Percentiles rank a stretch among this genome's conserved stretches.
These are phyloP conservation scores for Exophiala spinifera DNA, from an alignment of 2,329 filamentous ascomycete species.

Conservation along the genomic window DNA sequence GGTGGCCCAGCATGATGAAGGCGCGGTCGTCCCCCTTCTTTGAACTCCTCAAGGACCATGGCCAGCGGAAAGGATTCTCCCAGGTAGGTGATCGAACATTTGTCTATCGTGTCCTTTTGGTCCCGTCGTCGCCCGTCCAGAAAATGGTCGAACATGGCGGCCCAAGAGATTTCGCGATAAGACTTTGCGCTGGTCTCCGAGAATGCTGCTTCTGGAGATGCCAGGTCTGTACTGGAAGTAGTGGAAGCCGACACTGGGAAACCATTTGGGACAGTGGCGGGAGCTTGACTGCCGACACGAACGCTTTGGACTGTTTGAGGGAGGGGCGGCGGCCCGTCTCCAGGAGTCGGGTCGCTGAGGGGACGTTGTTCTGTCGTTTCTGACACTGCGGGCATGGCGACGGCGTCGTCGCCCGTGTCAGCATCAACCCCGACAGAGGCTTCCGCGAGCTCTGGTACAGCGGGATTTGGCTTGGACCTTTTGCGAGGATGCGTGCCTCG, in stretches of 20 bases:
- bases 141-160: constrained; percentile 10
- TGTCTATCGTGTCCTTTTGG: constrained; percentile 8
- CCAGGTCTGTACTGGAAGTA: constrained; percentile 2
- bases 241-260: background rate
- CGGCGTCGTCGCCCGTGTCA: constrained; percentile 1
- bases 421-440: constrained; percentile 1
- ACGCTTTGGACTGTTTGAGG: background rate
- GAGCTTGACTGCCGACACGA: background rate
- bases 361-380: constrained; percentile 3
- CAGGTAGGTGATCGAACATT: constrained; percentile 10
- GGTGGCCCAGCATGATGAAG: constrained; percentile 11
- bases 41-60: constrained; percentile 11
- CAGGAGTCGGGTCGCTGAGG: background rate
- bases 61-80: constrained; percentile 12
- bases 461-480: constrained; percentile 7
- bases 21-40: constrained; percentile 6
- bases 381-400: background rate
- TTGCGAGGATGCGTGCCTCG: constrained; percentile 9
- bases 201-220: constrained; percentile 3
- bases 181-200: constrained; percentile 8
- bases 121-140: constrained; percentile 7
- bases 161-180: constrained; percentile 10
- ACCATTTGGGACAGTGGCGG: background rate
- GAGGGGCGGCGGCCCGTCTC: background rate
- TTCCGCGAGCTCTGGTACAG: background rate